Evolutionary conservation across 2,329 filamentous ascomycete species (phyloP), one percentile per base, ranked within the genome.

Genomic region (Fusarium buxicola): DNA sequence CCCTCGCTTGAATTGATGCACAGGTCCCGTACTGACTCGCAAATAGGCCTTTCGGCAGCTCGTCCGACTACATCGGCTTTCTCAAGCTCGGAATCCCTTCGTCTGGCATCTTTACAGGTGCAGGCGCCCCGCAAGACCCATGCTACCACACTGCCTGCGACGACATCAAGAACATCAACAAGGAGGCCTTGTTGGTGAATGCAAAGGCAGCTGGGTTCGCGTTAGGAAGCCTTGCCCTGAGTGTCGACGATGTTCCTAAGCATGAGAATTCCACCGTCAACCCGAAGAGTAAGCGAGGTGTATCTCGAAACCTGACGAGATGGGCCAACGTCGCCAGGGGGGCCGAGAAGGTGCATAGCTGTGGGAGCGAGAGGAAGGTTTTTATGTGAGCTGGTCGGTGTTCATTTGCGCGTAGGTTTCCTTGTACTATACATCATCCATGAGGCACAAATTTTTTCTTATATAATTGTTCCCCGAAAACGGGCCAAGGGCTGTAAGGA

Each of bases 191-290:
- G 9, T 73, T 72, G 1, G 54, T 72, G 27, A 80, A 76, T 54
- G 55, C 76, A 47, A 76, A 74, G 61, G 76, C 77, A 16, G 86
- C 86, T 38, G 85, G 81, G 1, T 75, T 79, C 58, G 79, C 78
- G 1, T 78, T 82, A n/a, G 84, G 82, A 12, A 55, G 67, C 35
- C 71, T 78, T 15, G 74, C 76, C n/a, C 64, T 73, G 28, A 72
- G 66, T 51, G 48, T 77, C 13, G 69, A 73, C 0, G 71, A 68
- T 4, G 64, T 77, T 1, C 75, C 76, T 1, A 24, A 8, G 5
- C 60, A 63, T 18, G 55, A 55, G 3, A 60, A 12, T 4, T 50
- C 48, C 11, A 60, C 25, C 15, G 10, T 9, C 1, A 63, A 63
- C 8, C 59, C 35, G 2, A 36, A 28, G 13, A 60, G 60, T 10